Evolutionary conservation across 2,329 filamentous ascomycete genomes (phyloP).

Genomic region (Domatiomyces globalis): DNA sequence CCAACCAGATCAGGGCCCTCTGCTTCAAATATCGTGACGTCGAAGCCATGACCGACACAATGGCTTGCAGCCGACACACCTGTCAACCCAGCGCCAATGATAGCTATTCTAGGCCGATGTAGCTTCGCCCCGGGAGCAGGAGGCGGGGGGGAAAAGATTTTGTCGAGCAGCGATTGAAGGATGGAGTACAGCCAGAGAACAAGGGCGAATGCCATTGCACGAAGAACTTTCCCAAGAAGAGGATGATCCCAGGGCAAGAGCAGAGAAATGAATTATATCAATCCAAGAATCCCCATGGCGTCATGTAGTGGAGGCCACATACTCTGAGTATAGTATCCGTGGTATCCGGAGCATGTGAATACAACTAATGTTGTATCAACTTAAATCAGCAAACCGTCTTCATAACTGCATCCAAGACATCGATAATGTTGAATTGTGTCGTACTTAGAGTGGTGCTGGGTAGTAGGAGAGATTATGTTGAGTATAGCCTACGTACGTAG

Average conservation of each 20-base stretch:
- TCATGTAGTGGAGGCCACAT: not conserved
- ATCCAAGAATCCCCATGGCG: not conserved
- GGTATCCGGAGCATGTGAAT: not conserved
- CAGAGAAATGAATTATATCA: not conserved
- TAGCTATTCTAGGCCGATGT: slow-evolving; percentile 50
- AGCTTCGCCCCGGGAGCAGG: slow-evolving; percentile 45
- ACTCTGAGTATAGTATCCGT: not conserved
- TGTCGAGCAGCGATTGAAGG: slow-evolving; percentile 49
- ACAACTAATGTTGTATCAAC: not conserved
- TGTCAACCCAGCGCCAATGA: slow-evolving; percentile 61
- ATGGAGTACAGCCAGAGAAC: slow-evolving; percentile 51
- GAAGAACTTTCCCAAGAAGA: not conserved
- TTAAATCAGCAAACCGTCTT: not conserved
- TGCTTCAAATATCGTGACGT: slow-evolving; percentile 65
- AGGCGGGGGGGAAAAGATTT: slow-evolving; percentile 54
- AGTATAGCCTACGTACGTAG: not conserved
- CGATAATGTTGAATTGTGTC: not conserved
- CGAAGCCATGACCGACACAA: slow-evolving; percentile 73
- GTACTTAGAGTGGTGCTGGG: no score
- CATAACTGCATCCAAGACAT: not conserved
- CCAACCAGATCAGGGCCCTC: slow-evolving; percentile 52
- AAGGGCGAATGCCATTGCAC: slow-evolving; percentile 18
- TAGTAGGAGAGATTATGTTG: not conserved
- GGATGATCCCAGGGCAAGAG: not conserved
- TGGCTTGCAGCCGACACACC: slow-evolving; percentile 66